A percentile compares a stretch with the other conserved stretches of the same genome.
phyloP scores from a whole-genome alignment of 208 protist genomes.

The Phytomonas sp. region DNA sequence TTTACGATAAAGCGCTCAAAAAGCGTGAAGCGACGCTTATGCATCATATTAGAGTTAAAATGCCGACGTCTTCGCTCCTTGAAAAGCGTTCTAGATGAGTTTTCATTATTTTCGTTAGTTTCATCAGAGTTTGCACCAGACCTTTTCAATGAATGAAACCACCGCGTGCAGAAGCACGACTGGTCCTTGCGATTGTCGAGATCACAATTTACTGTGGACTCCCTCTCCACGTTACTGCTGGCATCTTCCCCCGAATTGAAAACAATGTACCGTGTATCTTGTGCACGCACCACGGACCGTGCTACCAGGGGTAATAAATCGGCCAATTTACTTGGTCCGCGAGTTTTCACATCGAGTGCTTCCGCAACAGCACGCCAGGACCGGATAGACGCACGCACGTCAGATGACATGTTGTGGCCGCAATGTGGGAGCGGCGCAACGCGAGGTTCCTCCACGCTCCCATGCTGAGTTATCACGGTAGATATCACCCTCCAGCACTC shows the following conservation, averaged over 20 bases:
- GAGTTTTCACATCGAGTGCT: slow-evolving; percentile 11
- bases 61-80: slow-evolving; percentile 27
- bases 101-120: background rate
- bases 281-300: slow-evolving; percentile 23
- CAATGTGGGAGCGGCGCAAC: slow-evolving; percentile 8
- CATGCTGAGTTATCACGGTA: slow-evolving; percentile 1
- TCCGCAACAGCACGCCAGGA: slow-evolving; percentile 14
- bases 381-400: slow-evolving; percentile 15
- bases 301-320: slow-evolving; percentile 20
- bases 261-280: slow-evolving; percentile 25
- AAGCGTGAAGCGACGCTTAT: slow-evolving; percentile 27
- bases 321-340: slow-evolving; percentile 11
- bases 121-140: background rate
- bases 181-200: background rate
- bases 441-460: slow-evolving; percentile 12
- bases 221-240: slow-evolving; percentile 7
- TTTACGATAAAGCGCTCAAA: slow-evolving; percentile 28
- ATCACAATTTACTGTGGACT: slow-evolving; percentile 9
- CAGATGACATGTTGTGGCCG: slow-evolving; percentile 1
- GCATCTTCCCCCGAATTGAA: background rate
- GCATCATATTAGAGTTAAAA: slow-evolving; percentile 22
- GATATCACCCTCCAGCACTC: slow-evolving; percentile 19
- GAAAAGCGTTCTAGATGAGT: background rate
- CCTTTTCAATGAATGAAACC: background rate
- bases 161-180: background rate